Conservation (phyloP, 148 eudicot species). For the Spergularia bocconei region DNA sequence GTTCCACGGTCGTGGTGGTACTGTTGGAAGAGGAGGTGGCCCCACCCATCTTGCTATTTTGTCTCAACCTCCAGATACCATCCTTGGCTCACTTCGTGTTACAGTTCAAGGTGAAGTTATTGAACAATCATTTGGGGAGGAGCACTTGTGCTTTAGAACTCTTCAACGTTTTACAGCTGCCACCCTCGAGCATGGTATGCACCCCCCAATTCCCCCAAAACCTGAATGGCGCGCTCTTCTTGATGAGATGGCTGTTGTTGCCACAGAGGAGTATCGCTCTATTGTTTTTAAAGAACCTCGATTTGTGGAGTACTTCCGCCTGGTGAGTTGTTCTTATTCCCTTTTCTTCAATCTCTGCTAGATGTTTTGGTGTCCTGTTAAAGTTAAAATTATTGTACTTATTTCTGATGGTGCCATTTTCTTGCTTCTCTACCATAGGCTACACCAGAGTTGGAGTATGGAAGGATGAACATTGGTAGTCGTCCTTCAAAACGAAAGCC, state of each 20-base stretch:
- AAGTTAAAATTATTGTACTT: not conserved
- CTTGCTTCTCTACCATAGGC: conserved; percentile 44
- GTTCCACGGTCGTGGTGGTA: conserved; percentile 99
- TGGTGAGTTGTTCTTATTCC: conserved; percentile 48
- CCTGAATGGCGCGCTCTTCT: conserved; percentile 94
- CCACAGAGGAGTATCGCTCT: conserved; percentile 83
- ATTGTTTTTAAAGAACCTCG: conserved; percentile 91
- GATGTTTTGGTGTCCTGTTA: not conserved
- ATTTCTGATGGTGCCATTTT: not conserved
- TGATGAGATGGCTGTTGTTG: conserved; percentile 79
- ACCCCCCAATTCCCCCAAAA: conserved; percentile 83
- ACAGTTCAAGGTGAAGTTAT: conserved; percentile 99
- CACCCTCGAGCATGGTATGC: conserved; percentile 98
- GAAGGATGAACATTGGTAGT: conserved; percentile 97
- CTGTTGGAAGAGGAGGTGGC: conserved; percentile 98
- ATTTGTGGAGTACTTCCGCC: conserved; percentile 95
- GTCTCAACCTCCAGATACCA: conserved; percentile 95
- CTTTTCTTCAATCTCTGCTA: not conserved
- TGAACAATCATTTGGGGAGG: conserved; percentile 96
- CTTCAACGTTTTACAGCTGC: conserved; percentile 96
- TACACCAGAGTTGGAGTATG: conserved; percentile 91
- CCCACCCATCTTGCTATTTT: conserved; percentile 97
- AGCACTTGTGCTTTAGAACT: conserved; percentile 94
- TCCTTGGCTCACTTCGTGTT: conserved; percentile 89
- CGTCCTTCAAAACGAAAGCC: conserved; percentile 97